Evolutionary conservation across 306 rosid species (phyloP).

Genomic region (Arachis hypogaea): DNA sequence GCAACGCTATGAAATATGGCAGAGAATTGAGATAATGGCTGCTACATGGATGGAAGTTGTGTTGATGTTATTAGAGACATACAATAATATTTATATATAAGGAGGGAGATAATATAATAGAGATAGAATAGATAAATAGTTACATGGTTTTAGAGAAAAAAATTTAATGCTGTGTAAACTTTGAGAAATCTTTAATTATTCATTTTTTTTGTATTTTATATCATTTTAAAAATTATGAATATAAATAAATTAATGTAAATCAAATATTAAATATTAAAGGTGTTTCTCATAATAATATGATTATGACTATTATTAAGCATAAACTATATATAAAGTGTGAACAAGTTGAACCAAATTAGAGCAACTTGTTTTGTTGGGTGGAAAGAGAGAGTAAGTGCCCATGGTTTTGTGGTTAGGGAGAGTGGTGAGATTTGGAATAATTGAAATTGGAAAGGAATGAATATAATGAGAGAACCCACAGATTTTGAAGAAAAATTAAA

Average conservation of each 20-base stretch:
- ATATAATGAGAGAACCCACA: background rate
- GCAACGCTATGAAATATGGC: background rate
- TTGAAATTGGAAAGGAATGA: too few relatives aligned
- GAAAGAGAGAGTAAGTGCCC: slow-evolving; percentile 38
- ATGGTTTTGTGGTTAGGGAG: background rate
- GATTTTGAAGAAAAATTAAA: background rate
- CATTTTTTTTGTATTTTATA: too few relatives aligned
- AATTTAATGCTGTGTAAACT: too few relatives aligned
- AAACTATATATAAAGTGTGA: background rate
- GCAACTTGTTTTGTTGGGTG: slow-evolving; percentile 69
- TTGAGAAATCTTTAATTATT: too few relatives aligned
- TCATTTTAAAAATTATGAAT: too few relatives aligned
- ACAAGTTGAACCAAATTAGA: background rate
- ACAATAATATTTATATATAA: background rate
- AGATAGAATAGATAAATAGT: too few relatives aligned
- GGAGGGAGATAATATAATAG: background rate
- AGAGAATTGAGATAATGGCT: background rate
- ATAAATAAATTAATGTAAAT: too few relatives aligned
- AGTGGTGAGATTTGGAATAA: background rate
- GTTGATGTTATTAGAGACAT: slow-evolving; percentile 3
- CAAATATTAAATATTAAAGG: too few relatives aligned
- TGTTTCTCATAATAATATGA: too few relatives aligned
- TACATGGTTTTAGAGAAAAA: too few relatives aligned
- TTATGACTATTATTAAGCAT: too few relatives aligned
- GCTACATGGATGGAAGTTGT: slow-evolving; percentile 2